Percentiles rank a stretch among this genome's conserved stretches.
Conservation (phyloP, 192 early-diverging fungal species). For the Umbelopsis vinacea region DNA sequence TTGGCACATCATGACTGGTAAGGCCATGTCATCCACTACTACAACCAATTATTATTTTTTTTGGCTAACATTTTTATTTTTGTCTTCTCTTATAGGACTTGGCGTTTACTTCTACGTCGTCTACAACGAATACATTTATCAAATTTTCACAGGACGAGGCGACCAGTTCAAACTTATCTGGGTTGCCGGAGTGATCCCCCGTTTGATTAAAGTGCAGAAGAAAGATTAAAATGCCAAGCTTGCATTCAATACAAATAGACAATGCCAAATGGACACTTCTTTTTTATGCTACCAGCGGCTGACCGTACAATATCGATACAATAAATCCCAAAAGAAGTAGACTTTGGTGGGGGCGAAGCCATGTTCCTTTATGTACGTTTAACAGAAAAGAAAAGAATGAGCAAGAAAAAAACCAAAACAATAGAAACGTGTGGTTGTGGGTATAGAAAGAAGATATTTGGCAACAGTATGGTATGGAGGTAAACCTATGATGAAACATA, state of each 20-base stretch:
- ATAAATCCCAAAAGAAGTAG: neutral
- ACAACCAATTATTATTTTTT: no score
- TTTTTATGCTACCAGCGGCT: no score
- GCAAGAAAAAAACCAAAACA: no score
- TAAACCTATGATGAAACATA: neutral
- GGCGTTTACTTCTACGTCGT: conserved; percentile 37
- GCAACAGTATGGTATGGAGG: neutral
- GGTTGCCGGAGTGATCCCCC: neutral
- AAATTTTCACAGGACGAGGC: conserved; percentile 1
- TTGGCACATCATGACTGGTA: conserved; percentile 68
- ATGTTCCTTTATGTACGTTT: neutral
- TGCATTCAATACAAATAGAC: no score
- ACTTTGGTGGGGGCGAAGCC: neutral
- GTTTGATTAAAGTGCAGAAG: neutral
- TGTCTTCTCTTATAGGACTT: conserved; percentile 16
- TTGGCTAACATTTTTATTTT: no score
- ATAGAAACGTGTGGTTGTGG: no score
- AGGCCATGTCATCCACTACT: neutral
- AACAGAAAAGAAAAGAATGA: no score
- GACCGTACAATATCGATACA: no score
- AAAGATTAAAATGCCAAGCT: conserved; percentile 7
- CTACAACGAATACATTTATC: conserved; percentile 29
- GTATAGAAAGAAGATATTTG: neutral
- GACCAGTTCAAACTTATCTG: conserved; percentile 27
- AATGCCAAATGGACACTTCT: no score